Evolutionary conservation across 306 rosid genomes (phyloP), one percentile per base, ranked within the genome.

Genomic region (Fagus sylvatica): DNA sequence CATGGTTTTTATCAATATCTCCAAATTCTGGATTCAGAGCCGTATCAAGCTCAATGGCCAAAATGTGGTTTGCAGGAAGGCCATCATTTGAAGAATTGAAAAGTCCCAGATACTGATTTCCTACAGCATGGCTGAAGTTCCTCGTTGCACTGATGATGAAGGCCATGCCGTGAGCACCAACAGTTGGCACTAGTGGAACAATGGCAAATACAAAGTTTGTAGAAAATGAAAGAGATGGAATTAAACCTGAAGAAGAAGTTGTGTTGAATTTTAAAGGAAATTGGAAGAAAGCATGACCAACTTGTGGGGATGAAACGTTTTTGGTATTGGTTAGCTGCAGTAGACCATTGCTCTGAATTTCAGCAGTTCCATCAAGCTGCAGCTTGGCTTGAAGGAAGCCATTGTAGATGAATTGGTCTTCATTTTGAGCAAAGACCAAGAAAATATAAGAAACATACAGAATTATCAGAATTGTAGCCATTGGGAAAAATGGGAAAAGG

Each of bases 1-100:
- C 84, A 48, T 81, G 88, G 12, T 85, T 85, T 0, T 2, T 22
- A 9, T 43, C 49, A 53, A 34, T 66, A 28, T 81, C 88, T 7
- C 4, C 0, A 16, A 81, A 78, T 17, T 81, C 84, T 2, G 16
- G 1, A 65, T 11, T 67, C 72, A 12, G 37, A 6, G n/a, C 4
- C 0, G 85, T 53, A 10, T 85, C 85, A 2, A 85, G 71, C 79
- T 85, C 88, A 6, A 85, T 71, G 0, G 84, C 85, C 4, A 85
- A 74, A 15, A 85, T 53, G 61, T 78, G 88, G 65, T 85, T 85
- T 43, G 19, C 10, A 0, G 2, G 0, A 41, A 39, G 53, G 2
- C 74, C 72, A 0, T 39, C 12, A 76, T 75, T 74, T 19, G 4
- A 3, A 3, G 4, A 2, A 32, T 85, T 85, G 39, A 85, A 81